phyloP scores from a whole-genome alignment of 306 rosid species.

The Boehmeria nivea region DNA sequence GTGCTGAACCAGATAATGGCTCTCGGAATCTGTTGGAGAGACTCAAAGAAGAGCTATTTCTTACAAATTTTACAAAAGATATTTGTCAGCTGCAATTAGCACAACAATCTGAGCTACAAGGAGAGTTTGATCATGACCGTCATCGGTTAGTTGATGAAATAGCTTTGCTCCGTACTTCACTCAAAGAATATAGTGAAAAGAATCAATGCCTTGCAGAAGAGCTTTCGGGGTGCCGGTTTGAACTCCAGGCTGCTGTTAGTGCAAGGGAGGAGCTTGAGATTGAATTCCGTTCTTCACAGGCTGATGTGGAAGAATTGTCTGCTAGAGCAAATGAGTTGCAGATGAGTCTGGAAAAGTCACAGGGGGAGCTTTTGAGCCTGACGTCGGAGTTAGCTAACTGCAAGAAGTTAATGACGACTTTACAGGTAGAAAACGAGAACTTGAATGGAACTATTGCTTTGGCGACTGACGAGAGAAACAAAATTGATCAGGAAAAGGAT shows the following conservation, averaged over 20 bases:
- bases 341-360: slow-evolving; percentile 47
- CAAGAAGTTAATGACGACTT: slow-evolving; percentile 50
- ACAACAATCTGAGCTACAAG: slow-evolving; percentile 53
- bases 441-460: slow-evolving; percentile 40
- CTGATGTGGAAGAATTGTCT: slow-evolving; percentile 55
- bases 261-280: slow-evolving; percentile 51
- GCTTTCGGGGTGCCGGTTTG: slow-evolving; percentile 50
- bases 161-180: slow-evolving; percentile 43
- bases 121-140: slow-evolving; percentile 46
- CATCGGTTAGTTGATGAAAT: slow-evolving; percentile 41
- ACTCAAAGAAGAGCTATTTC: slow-evolving; percentile 70
- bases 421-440: slow-evolving; percentile 57
- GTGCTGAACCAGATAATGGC: slow-evolving; percentile 26
- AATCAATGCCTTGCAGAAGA: slow-evolving; percentile 61
- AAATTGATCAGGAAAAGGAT: slow-evolving; percentile 50
- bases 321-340: slow-evolving; percentile 52
- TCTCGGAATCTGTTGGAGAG: slow-evolving; percentile 45
- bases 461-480: slow-evolving; percentile 42
- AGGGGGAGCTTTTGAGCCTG: slow-evolving; percentile 42
- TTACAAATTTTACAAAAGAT: slow-evolving; percentile 53
- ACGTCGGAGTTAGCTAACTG: slow-evolving; percentile 59
- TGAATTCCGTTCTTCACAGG: slow-evolving; percentile 38
- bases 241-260: slow-evolving; percentile 44
- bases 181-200: slow-evolving; percentile 43
- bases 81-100: slow-evolving; percentile 50